phyloP scores from a whole-genome alignment of 345 rosid genomes.

The Syzygium oleosum region DNA sequence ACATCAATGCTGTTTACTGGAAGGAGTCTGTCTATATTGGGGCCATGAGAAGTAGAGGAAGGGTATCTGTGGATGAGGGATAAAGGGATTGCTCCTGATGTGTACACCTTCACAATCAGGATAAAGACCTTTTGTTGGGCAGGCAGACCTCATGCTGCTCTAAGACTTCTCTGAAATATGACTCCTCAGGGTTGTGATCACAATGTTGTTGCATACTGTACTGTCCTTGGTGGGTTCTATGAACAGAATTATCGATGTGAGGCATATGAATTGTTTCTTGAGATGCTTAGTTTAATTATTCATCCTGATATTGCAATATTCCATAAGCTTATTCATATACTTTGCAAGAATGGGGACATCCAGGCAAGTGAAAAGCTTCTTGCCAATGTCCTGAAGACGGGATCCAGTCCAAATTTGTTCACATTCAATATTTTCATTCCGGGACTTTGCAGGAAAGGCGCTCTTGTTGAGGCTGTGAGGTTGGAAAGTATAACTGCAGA shows the following conservation, averaged over 20 bases:
- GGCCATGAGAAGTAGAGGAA: conserved; percentile 62
- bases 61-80: conserved; percentile 70
- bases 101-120: conserved; percentile 66
- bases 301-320: conserved; percentile 42
- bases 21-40: conserved; percentile 70
- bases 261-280: conserved; percentile 64
- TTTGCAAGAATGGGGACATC: conserved; percentile 64
- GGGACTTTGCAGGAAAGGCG: conserved; percentile 67
- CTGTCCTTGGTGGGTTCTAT: conserved; percentile 65
- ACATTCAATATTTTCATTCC: conserved; percentile 66
- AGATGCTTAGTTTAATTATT: conserved; percentile 54
- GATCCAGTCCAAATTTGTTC: conserved; percentile 60
- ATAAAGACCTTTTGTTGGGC: conserved; percentile 78
- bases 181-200: conserved; percentile 61
- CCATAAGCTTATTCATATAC: conserved; percentile 67
- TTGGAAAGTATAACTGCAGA: conserved; percentile 35
- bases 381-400: conserved; percentile 61
- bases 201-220: conserved; percentile 73
- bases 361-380: conserved; percentile 64
- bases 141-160: conserved; percentile 61
- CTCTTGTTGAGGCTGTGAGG: conserved; percentile 39
- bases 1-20: conserved; percentile 38
- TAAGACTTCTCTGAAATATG: conserved; percentile 73
- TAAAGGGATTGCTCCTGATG: conserved; percentile 59
- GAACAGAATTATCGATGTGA: conserved; percentile 35